Base-by-base conservation (phyloP, 768 basidiomycete species). In the Boletus coccyginus region DNA sequence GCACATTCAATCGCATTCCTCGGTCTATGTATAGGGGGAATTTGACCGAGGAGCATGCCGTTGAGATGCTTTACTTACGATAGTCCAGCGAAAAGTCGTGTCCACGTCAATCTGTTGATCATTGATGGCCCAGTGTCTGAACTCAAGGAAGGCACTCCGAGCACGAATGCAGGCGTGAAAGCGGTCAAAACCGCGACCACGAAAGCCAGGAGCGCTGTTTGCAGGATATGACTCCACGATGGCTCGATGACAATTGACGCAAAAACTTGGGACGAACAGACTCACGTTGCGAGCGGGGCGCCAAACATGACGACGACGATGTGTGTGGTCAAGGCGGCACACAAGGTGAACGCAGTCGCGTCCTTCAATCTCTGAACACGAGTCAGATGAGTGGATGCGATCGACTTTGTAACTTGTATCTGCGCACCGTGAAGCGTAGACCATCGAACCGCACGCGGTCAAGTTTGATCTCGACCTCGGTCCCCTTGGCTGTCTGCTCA, bases 31-130 rank as follows among this genome's bases (percentile, higher is more conserved):
- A 21, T 48, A 36, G 49, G 53, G 42, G 44, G 38, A 27, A 39
- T 63, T 57, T 50, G 13, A 1, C 5, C 11, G n/a, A 45, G 56
- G 46, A 38, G 12, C 12, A 42, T 61, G 31, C 11, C 3, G n/a
- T 17, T 3, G 17, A 19, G 31, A 17, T 56, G 27, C 32, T 42
- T 51, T 5, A 85, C 92, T 70, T 66, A 96, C 94, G 81, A 79
- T 58, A 90, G 74, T 61, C 94, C 89, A 46, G 82, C 88, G 66
- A 95, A 94, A 40, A 98, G 75, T 48, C 90, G 81, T 24, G 83
- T 78, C 88, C 92, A 92, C 7, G 81, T 81, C 67, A 86, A 77
- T 42, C 87, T 78, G 44, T 78, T 80, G 51, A 83, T 69, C 36
- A 85, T 64, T 2, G 85, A 77, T 16, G 71, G 66, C 21, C 21